Evolutionary conservation across 1,284 basidiomycete genomes (phyloP), one percentile per base, ranked within the genome.

Genomic region (Veloporphyrellus conicus): DNA sequence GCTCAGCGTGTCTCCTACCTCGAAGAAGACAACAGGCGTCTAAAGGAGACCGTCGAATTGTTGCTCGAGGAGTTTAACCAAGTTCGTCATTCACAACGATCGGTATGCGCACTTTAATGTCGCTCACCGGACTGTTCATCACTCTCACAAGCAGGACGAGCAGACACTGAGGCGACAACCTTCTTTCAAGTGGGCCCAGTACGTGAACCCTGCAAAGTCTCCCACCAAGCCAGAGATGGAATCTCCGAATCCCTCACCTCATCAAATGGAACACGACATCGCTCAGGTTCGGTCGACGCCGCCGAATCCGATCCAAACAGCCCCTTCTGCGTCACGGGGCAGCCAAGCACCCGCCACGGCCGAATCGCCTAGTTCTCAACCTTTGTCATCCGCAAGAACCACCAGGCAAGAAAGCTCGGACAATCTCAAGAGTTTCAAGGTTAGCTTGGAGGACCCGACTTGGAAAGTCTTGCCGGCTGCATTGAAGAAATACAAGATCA

Each of bases 381-480:
- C 48, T 37, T 57, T 31, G 14, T 43, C 63, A 3, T 63, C 72
- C 4, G 47, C 61, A 4, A 65, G 61, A 29, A 67, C 73, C 6
- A 79, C 76, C 55, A 73, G 78, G 36, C 79, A 83, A 59, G 85
- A 87, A 35, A 86, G 79, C 56, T 75, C 81, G 14, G 87, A 89
- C 57, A 88, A 87, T 53, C 72, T 90, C 54, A 90, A 90, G 72
- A 88, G 85, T 62, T 90, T 90, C 76, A 90, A 90, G 68, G 87
- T 90, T 55, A 88, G 90, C 54, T 69, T 99, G 52, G 95, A 99
- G 52, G 96, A 99, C 68, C 95, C 96, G 0, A 96, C 94, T 47
- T 95, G 90, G 86, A 97, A 96, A 63, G 95, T 99, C 15, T 73
- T 99, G 15, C 95, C 96, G 0, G 94, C 95, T 1, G 96, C 96